phyloP scores from a whole-genome alignment of 495 filamentous ascomycete genomes.

The Lophium mytilinum region DNA sequence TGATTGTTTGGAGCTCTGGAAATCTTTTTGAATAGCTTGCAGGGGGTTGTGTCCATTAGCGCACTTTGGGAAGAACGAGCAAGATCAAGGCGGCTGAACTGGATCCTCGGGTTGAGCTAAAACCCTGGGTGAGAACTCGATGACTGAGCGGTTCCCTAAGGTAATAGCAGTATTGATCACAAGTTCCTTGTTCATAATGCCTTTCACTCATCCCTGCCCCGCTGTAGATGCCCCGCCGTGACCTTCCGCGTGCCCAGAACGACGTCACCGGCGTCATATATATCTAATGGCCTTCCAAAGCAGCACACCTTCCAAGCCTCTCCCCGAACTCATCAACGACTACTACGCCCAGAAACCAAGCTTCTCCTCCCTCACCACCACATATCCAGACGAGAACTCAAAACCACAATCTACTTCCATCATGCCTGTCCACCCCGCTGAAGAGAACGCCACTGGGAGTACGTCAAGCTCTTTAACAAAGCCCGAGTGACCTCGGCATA shows the following conservation, averaged over 20 bases:
- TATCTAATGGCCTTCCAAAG: not conserved
- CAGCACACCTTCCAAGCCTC: not conserved
- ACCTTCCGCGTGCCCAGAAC: not conserved
- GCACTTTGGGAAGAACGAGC: too few species aligned
- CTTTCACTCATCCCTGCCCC: not conserved
- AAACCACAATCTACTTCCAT: not conserved
- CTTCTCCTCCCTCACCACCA: not conserved
- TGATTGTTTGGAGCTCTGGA: too few species aligned
- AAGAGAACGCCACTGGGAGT: constrained; percentile 34
- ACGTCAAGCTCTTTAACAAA: constrained; percentile 5
- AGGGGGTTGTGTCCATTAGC: too few species aligned
- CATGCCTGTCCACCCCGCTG: constrained; percentile 37
- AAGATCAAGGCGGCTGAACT: too few species aligned
- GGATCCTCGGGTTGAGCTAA: too few species aligned
- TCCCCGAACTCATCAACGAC: constrained; percentile 5
- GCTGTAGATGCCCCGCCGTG: not conserved
- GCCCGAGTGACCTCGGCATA: too few species aligned
- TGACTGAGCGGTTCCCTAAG: too few species aligned
- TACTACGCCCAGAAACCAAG: constrained; percentile 13
- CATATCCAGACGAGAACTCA: not conserved
- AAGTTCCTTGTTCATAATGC: not conserved
- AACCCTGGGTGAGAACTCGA: too few species aligned
- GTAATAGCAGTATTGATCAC: too few species aligned
- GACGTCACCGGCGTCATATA: not conserved
- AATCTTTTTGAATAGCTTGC: too few species aligned